Percentiles rank a stretch among this genome's conserved stretches.
Evolutionary conservation across 208 protist genomes (phyloP).

Genomic region (Acanthamoeba polyphaga): DNA sequence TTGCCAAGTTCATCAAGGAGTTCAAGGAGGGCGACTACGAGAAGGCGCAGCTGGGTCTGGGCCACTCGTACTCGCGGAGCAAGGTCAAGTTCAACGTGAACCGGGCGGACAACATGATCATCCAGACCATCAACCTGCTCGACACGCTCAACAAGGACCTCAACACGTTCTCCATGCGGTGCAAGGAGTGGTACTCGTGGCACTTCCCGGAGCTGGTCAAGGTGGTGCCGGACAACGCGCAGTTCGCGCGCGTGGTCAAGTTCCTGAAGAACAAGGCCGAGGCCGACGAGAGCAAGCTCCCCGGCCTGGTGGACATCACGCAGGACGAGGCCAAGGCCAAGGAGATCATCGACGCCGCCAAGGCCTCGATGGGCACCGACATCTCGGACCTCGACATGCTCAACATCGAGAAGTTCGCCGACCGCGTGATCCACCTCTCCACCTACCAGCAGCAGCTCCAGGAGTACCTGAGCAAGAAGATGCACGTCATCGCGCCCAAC

Average conservation of each 20-base stretch:
- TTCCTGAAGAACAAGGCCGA: conserved; percentile 91
- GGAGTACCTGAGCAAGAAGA: conserved; percentile 97
- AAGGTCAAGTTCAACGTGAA: conserved; percentile 99
- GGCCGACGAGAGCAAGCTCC: conserved; percentile 75
- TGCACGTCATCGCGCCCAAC: conserved; percentile 95
- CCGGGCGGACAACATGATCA: conserved; percentile 99
- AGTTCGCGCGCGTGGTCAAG: conserved; percentile 95
- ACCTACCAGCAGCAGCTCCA: conserved; percentile 94
- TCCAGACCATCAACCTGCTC: conserved; percentile 97
- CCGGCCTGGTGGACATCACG: conserved; percentile 88
- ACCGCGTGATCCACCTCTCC: conserved; percentile 95
- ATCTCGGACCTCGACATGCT: conserved; percentile 97
- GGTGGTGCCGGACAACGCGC: conserved; percentile 97
- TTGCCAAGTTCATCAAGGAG: conserved; percentile 94
- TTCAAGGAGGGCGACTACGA: conserved; percentile 94
- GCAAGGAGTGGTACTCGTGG: conserved; percentile 99
- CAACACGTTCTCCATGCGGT: conserved; percentile 99
- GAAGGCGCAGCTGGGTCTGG: conserved; percentile 98
- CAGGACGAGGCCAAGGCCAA: conserved; percentile 89
- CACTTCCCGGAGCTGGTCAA: conserved; percentile 99
- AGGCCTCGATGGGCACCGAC: conserved; percentile 97
- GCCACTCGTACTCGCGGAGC: conserved; percentile 98
- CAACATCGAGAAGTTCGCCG: conserved; percentile 96
- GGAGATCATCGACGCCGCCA: conserved; percentile 93
- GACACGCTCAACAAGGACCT: conserved; percentile 99